Conservation (phyloP, 768 basidiomycete genomes). For the Boletus tomentosulus region DNA sequence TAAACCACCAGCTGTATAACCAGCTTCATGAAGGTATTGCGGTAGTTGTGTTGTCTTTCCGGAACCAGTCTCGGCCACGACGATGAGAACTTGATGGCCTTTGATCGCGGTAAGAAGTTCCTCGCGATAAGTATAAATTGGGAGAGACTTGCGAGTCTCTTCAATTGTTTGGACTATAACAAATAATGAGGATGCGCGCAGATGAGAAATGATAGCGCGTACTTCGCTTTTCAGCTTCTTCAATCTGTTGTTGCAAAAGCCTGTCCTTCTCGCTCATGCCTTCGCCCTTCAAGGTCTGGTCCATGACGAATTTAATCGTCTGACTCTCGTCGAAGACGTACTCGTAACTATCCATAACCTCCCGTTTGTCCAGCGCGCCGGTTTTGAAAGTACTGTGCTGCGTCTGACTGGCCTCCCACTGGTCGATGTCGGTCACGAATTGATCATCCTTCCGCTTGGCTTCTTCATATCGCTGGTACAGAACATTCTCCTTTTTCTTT, state of each 20-base stretch:
- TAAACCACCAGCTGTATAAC: conserved; percentile 81
- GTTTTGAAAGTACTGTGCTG: conserved; percentile 84
- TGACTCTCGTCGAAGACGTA: conserved; percentile 99
- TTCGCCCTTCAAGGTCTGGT: conserved; percentile 63
- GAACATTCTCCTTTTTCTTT: conserved; percentile 88
- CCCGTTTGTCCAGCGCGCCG: conserved; percentile 87
- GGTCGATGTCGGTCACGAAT: conserved; percentile 95
- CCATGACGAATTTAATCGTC: conserved; percentile 94
- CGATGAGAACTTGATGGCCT: conserved; percentile 92
- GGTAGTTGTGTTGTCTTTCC: conserved; percentile 99
- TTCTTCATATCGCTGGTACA: conserved; percentile 95
- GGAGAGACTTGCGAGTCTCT: conserved; percentile 88
- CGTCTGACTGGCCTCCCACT: conserved; percentile 94
- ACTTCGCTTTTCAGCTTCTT: conserved; percentile 90
- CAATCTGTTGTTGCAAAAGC: conserved; percentile 81
- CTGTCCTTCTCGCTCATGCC: conserved; percentile 78
- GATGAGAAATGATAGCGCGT: conserved; percentile 21
- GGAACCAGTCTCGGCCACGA: conserved; percentile 97
- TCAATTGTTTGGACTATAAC: conserved; percentile 79
- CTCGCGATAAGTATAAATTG: conserved; percentile 87
- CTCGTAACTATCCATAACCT: conserved; percentile 83
- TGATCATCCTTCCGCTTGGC: conserved; percentile 88
- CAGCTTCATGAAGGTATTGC: conserved; percentile 97
- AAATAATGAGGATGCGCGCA: not conserved
- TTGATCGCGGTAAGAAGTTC: conserved; percentile 84